phyloP scores from a whole-genome alignment of 2,329 filamentous ascomycete genomes.

The Fusarium sp. region DNA sequence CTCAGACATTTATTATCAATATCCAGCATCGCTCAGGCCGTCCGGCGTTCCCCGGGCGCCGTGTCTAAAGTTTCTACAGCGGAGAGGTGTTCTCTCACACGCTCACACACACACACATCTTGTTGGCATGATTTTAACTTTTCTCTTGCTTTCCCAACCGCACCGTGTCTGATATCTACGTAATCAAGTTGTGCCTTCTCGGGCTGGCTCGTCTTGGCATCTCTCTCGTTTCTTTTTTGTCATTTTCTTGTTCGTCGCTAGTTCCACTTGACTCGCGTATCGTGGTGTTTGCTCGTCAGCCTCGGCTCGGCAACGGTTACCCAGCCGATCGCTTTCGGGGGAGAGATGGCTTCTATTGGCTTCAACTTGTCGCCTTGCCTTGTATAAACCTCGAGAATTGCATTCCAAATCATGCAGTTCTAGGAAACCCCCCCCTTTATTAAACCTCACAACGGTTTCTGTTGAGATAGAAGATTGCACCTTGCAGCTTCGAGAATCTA shows the following conservation, averaged over 20 bases:
- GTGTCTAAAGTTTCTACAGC: not conserved
- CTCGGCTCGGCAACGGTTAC: slow-evolving; percentile 15
- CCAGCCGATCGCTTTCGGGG: slow-evolving; percentile 1
- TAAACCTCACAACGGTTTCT: not conserved
- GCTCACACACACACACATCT: not conserved
- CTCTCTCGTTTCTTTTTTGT: slow-evolving; percentile 11
- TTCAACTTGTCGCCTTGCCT: not conserved
- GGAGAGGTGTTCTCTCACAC: not conserved
- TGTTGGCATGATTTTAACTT: not conserved
- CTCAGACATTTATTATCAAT: slow-evolving; percentile 1
- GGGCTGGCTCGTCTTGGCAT: not conserved
- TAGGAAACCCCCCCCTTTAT: not conserved
- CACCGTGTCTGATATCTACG: not conserved
- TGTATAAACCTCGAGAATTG: not conserved
- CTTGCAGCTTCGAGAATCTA: not conserved
- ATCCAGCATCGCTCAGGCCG: not conserved
- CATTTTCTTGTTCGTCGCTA: not conserved
- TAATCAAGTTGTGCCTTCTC: not conserved
- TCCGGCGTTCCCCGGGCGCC: slow-evolving; percentile 20
- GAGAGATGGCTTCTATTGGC: not conserved
- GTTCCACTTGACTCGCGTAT: not conserved
- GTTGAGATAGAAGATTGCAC: not conserved
- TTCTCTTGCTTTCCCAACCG: not conserved
- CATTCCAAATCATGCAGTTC: not conserved
- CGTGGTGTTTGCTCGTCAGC: not conserved